Conservation (phyloP, 192 early-diverging fungal genomes). For the Coemansia sp. region DNA sequence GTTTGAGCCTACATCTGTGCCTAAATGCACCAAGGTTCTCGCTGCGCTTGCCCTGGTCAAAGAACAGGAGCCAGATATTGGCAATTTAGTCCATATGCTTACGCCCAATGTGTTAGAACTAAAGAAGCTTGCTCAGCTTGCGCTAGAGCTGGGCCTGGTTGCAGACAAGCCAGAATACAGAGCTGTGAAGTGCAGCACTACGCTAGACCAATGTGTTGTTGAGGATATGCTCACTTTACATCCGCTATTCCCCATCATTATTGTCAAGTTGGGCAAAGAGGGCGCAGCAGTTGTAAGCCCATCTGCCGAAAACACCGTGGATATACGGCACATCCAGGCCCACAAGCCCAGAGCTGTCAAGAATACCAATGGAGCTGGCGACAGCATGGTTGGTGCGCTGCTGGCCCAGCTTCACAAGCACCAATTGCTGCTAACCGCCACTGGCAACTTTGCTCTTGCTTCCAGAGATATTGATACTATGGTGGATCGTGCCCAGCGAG, state of each 20-base stretch:
- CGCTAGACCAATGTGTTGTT: constrained; percentile 11
- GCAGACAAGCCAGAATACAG: background rate
- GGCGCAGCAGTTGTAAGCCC: constrained; percentile 56
- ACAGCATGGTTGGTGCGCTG: constrained; percentile 68
- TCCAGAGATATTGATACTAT: constrained; percentile 19
- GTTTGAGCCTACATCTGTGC: constrained; percentile 91
- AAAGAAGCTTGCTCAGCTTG: constrained; percentile 54
- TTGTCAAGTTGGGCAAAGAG: constrained; percentile 69
- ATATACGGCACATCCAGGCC: constrained; percentile 19
- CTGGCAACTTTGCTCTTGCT: constrained; percentile 6
- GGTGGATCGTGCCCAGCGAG: constrained; percentile 34
- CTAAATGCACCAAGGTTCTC: constrained; percentile 68
- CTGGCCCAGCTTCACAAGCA: constrained; percentile 44
- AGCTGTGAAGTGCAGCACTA: constrained; percentile 1
- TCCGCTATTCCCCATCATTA: constrained; percentile 54
- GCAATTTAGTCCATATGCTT: constrained; percentile 50
- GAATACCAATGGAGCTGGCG: constrained; percentile 48
- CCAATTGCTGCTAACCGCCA: background rate
- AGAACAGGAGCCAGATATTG: constrained; percentile 2
- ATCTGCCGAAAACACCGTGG: background rate
- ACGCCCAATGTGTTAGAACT: constrained; percentile 80
- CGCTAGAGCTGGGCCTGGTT: constrained; percentile 14
- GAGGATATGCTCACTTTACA: constrained; percentile 38
- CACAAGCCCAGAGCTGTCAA: constrained; percentile 14
- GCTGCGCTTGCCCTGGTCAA: constrained; percentile 46